Conservation (phyloP, 2,329 filamentous ascomycete genomes). For the Zymoseptoria pseudotritici region DNA sequence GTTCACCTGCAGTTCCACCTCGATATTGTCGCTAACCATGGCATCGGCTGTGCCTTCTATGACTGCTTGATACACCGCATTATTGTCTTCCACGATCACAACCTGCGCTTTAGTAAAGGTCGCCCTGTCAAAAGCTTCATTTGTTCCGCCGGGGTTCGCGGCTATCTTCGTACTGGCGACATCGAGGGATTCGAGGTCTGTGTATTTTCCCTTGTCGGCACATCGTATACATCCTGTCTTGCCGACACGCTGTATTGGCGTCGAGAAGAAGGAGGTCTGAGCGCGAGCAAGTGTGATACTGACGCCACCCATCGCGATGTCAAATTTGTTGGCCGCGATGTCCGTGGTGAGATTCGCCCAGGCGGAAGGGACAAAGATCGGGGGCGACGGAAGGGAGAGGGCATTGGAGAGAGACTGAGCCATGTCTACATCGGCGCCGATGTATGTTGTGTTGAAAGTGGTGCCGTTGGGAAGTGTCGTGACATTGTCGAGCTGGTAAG, state of each 20-base stretch:
- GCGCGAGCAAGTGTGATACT: conserved; percentile 3
- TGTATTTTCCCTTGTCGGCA: background rate
- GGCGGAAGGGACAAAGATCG: conserved; percentile 1
- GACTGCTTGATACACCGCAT: conserved; percentile 3
- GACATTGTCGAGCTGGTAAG: conserved; percentile 1
- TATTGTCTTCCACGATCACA: conserved; percentile 3
- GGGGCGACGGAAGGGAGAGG: background rate
- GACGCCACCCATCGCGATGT: conserved; percentile 4
- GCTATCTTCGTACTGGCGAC: background rate
- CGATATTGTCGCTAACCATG: conserved; percentile 3
- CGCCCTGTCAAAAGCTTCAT: conserved; percentile 3
- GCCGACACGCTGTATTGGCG: conserved; percentile 1
- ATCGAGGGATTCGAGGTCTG: background rate
- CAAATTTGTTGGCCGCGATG: conserved; percentile 1
- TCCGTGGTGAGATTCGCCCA: conserved; percentile 1
- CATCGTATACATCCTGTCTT: conserved; percentile 3
- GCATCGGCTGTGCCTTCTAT: background rate
- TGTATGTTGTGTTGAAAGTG: conserved; percentile 1
- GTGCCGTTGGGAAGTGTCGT: background rate
- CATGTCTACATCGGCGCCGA: conserved; percentile 3
- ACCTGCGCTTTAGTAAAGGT: background rate
- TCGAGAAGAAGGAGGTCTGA: conserved; percentile 1
- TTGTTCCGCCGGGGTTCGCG: conserved; percentile 1
- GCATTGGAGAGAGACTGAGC: conserved; percentile 4
- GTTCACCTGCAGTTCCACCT: conserved; percentile 5